Base-by-base conservation (phyloP, 2,329 filamentous ascomycete species). In the Graphiopsis chlorocephala region DNA sequence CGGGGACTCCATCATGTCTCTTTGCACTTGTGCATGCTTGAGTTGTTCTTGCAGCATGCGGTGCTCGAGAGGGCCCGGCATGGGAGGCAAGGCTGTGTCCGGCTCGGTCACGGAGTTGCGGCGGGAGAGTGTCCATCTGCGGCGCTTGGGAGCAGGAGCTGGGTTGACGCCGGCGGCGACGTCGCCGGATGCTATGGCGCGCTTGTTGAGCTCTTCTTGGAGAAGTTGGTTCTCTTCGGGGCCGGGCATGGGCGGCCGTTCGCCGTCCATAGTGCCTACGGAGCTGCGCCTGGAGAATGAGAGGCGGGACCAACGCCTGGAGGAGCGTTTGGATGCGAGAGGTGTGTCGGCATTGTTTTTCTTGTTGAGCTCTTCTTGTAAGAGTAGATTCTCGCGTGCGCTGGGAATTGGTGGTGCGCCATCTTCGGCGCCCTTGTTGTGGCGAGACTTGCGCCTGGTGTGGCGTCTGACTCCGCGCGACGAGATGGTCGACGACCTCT, bases 151-250 rank as follows among this genome's bases (percentile, higher is more conserved):
- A 23, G 48, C 5, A 11, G 60, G 60, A 45, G 60, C 17, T 8
- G 52, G n/a, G 29, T 23, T 35, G 20, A 62, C 60, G 17, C 60
- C 60, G 12, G 60, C 60, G 17, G 60, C 60, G 11, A 62, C 48
- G 33, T 62, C 50, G 31, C 60, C 60, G 17, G 48, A 55, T 15
- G 60, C 60, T 1, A 53, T 23, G 15, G 60, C 60, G 25, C 60
- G 60, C 11, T 62, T 62, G 60, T 62, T 62, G 48, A 62, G 60
- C 25, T 62, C 60, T 10, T 62, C 60, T 55, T 62, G 60, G 5
- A 62, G 60, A n/a, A 62, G 28, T 42, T 62, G 60, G 48, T 53
- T 62, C 26, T 62, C 60, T 20, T 62, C 23, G 7, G 60, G 60
- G 23, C 60, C 60, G 11, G 60, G 60, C 60, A 62, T 62, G 26